Conservation (phyloP, 495 filamentous ascomycete genomes). For the Choiromyces venosus region DNA sequence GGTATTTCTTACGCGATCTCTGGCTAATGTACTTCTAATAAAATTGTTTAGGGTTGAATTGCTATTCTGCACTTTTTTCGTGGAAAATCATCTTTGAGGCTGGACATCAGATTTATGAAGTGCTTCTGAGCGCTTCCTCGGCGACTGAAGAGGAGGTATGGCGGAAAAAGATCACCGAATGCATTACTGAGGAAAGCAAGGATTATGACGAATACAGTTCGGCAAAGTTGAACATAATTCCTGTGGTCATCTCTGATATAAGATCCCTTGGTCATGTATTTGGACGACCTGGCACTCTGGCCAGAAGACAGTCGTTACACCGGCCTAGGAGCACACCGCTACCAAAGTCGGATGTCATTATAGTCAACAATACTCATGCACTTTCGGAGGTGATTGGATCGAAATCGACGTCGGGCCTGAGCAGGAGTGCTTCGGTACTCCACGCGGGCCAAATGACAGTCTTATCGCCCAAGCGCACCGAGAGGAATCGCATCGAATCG, state of each 20-base stretch:
- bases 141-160: slow-evolving; percentile 73
- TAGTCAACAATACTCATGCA: slow-evolving; percentile 82
- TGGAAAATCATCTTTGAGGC: slow-evolving; percentile 92
- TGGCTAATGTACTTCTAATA: background rate
- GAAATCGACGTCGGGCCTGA: slow-evolving; percentile 49
- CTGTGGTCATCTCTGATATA: slow-evolving; percentile 61
- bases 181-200: slow-evolving; percentile 44
- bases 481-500: slow-evolving; percentile 71
- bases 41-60: slow-evolving; percentile 59
- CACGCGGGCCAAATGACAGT: slow-evolving; percentile 60
- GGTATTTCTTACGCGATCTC: slow-evolving; percentile 49
- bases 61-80: slow-evolving; percentile 74
- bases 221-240: slow-evolving; percentile 48
- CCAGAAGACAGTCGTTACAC: slow-evolving; percentile 74
- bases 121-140: slow-evolving; percentile 84
- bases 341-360: slow-evolving; percentile 56
- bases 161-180: slow-evolving; percentile 53
- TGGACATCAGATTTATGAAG: slow-evolving; percentile 69
- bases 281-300: slow-evolving; percentile 64
- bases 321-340: slow-evolving; percentile 60
- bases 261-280: slow-evolving; percentile 68
- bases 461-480: slow-evolving; percentile 62
- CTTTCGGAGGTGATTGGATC: slow-evolving; percentile 51
- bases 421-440: slow-evolving; percentile 65
- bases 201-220: slow-evolving; percentile 47